Evolutionary conservation across 768 basidiomycete species (phyloP).

Genomic region (Dentipellis fragilis): DNA sequence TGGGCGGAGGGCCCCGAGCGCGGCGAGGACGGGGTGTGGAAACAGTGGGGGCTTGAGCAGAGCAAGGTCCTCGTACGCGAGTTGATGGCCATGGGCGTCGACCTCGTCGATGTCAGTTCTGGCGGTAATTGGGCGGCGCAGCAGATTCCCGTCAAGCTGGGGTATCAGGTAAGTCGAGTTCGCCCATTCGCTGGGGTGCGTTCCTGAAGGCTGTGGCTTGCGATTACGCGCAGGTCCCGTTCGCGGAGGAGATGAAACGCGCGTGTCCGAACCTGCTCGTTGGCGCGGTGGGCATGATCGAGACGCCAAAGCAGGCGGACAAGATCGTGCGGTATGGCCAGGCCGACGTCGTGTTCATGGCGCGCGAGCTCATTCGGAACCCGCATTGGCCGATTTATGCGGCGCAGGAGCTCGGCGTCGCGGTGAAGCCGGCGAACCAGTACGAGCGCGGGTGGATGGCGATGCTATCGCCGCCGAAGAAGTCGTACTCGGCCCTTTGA

Average conservation of each 20-base stretch:
- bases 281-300: conserved; percentile 67
- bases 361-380: conserved; percentile 54
- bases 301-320: conserved; percentile 47
- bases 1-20: conserved; percentile 46
- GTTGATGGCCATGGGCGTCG: conserved; percentile 53
- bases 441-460: conserved; percentile 52
- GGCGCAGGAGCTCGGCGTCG: conserved; percentile 51
- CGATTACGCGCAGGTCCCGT: conserved; percentile 39
- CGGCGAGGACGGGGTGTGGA: conserved; percentile 43
- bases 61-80: conserved; percentile 47
- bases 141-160: conserved; percentile 44
- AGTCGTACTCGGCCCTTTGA: not conserved
- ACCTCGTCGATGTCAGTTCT: conserved; percentile 64
- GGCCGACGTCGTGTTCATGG: conserved; percentile 60
- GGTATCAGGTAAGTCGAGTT: conserved; percentile 43
- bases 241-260: conserved; percentile 56
- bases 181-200: conserved; percentile 5
- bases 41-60: conserved; percentile 73
- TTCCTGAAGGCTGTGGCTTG: not conserved
- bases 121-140: conserved; percentile 31
- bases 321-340: conserved; percentile 53
- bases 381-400: conserved; percentile 57
- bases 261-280: conserved; percentile 44
- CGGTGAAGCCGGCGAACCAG: conserved; percentile 62
- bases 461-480: conserved; percentile 22